These are phyloP conservation scores for Myriangium duriaei DNA, from an alignment of 2,329 filamentous ascomycete species.

Conservation along the genomic window DNA sequence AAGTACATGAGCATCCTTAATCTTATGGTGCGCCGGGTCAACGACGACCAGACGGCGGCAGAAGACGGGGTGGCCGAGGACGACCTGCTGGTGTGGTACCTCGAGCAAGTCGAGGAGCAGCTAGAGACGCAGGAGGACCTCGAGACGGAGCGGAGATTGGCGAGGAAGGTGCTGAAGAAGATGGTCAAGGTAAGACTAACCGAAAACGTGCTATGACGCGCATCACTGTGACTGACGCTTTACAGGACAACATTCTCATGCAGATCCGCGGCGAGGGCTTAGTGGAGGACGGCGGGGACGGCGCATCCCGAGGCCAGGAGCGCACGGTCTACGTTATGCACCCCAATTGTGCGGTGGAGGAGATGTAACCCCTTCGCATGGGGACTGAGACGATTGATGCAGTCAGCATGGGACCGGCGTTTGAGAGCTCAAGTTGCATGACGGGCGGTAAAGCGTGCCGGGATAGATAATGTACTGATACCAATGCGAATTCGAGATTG, in stretches of 20 bases:
- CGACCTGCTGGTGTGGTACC: slow-evolving; percentile 73
- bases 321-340: slow-evolving; percentile 75
- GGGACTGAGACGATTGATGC: too few species aligned
- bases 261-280: slow-evolving; percentile 70
- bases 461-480: too few species aligned
- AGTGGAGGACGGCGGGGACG: slow-evolving; percentile 59
- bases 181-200: slow-evolving; percentile 72
- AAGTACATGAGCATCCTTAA: slow-evolving; percentile 90
- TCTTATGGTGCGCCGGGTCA: slow-evolving; percentile 67
- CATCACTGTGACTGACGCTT: slow-evolving; percentile 3
- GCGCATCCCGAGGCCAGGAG: slow-evolving; percentile 37
- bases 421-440: too few species aligned
- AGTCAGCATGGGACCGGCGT: too few species aligned
- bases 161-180: slow-evolving; percentile 77
- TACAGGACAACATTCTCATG: slow-evolving; percentile 47
- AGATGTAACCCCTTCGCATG: too few species aligned
- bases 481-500: too few species aligned
- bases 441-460: too few species aligned
- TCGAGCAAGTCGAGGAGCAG: slow-evolving; percentile 80
- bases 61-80: slow-evolving; percentile 81
- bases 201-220: slow-evolving; percentile 1
- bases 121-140: slow-evolving; percentile 71
- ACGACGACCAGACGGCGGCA: slow-evolving; percentile 61
- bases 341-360: slow-evolving; percentile 80
- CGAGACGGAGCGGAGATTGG: slow-evolving; percentile 58